phyloP scores from a whole-genome alignment of 768 basidiomycete species.

The Hirschioporus abietinus region DNA sequence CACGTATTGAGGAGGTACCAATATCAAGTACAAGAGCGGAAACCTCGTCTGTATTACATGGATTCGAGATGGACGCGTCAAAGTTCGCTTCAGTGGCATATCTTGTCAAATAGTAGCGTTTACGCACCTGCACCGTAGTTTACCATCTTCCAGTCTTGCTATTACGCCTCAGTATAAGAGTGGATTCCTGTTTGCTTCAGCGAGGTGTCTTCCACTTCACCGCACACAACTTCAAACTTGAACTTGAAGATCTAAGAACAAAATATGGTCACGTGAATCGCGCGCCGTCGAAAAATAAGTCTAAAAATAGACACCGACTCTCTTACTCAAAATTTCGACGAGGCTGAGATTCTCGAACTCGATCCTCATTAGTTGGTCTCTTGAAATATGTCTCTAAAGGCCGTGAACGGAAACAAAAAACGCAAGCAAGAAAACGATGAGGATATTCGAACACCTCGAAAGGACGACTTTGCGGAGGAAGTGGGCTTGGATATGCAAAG shows the following conservation, averaged over 20 bases:
- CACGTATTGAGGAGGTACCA: constrained; percentile 83
- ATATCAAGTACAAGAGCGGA: constrained; percentile 94
- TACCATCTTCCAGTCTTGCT: constrained; percentile 44
- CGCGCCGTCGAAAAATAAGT: not conserved
- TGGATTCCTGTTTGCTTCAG: too few relatives aligned
- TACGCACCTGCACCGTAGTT: constrained; percentile 81
- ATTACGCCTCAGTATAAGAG: not conserved
- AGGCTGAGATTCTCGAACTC: not conserved
- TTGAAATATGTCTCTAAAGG: constrained; percentile 28
- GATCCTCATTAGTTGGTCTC: not conserved
- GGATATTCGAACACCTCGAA: constrained; percentile 22
- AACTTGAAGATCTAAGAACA: too few relatives aligned
- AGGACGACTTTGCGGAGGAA: constrained; percentile 30
- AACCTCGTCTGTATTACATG: constrained; percentile 77
- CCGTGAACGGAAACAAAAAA: constrained; percentile 42
- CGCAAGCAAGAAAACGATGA: constrained; percentile 50
- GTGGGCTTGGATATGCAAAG: constrained; percentile 66
- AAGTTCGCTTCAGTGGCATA: not conserved
- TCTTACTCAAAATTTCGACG: not conserved
- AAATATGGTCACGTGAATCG: not conserved
- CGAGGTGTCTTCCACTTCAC: not conserved
- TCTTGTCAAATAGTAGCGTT: not conserved
- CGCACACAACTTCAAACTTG: too few relatives aligned
- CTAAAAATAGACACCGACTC: constrained; percentile 1
- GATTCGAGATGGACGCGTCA: not conserved